Conservation (phyloP, 2,329 filamentous ascomycete species). For the Rhytidhysteron rufulum region DNA sequence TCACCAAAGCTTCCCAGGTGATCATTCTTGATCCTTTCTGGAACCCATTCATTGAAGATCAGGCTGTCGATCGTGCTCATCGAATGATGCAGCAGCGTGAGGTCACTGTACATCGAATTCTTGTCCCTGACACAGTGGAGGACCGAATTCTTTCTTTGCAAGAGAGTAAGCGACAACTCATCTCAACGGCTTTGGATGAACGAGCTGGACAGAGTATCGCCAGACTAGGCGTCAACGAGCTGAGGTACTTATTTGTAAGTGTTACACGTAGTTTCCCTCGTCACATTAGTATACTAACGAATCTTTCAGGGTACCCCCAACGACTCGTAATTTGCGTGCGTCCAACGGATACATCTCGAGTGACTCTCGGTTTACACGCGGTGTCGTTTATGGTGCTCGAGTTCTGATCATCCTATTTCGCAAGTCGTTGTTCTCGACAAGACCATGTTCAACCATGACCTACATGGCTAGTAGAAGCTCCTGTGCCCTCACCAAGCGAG, state of each 20-base stretch:
- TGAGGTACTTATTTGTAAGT: conserved; percentile 64
- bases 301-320: neutral
- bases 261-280: neutral
- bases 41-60: conserved; percentile 91
- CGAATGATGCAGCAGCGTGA: conserved; percentile 74
- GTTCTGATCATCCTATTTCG: no score
- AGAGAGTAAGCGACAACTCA: conserved; percentile 70
- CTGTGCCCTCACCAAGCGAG: no score
- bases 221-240: conserved; percentile 62
- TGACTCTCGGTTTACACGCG: no score
- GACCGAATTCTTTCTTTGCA: conserved; percentile 80
- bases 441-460: no score
- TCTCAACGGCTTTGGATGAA: conserved; percentile 78
- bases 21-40: conserved; percentile 92
- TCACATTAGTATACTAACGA: neutral
- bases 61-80: conserved; percentile 85
- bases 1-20: conserved; percentile 77
- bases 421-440: no score
- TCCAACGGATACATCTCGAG: no score
- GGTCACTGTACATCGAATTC: conserved; percentile 75
- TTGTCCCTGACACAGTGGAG: conserved; percentile 76
- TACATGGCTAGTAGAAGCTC: no score
- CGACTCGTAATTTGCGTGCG: neutral
- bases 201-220: conserved; percentile 63
- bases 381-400: no score